A percentile compares a stretch with the other conserved stretches of the same genome.
Evolutionary conservation across 257 asterid species (phyloP).

Genomic region (Penstemon newberryi): DNA sequence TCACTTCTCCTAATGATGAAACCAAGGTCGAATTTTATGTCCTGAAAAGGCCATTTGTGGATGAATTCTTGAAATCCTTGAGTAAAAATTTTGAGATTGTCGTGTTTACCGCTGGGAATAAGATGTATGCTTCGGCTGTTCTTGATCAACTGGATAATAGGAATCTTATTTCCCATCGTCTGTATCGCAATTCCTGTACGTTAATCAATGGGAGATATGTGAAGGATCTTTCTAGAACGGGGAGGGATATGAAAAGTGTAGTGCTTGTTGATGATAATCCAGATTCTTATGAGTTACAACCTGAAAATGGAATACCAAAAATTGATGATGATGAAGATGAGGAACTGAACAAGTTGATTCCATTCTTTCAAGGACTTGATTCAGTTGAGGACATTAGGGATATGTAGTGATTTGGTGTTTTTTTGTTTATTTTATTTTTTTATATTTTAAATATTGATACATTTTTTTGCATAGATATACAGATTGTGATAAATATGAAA

Average conservation of each 20-base stretch:
- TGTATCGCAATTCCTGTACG: conserved; percentile 74
- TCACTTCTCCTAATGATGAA: conserved; percentile 70
- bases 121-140: conserved; percentile 79
- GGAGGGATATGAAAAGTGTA: conserved; percentile 62
- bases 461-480: too few relatives aligned
- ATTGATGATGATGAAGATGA: conserved; percentile 60
- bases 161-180: conserved; percentile 53
- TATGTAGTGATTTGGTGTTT: too few relatives aligned
- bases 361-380: conserved; percentile 48
- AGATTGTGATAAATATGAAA: too few relatives aligned
- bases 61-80: conserved; percentile 55
- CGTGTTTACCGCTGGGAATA: conserved; percentile 78
- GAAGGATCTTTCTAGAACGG: conserved; percentile 62
- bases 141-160: conserved; percentile 62
- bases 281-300: conserved; percentile 64
- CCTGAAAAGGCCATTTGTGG: conserved; percentile 74
- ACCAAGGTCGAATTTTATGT: conserved; percentile 61
- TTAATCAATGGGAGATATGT: conserved; percentile 69
- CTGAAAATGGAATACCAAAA: conserved; percentile 70
- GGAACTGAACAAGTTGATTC: conserved; percentile 61
- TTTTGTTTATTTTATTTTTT: too few relatives aligned
- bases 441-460: too few relatives aligned
- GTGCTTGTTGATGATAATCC: conserved; percentile 86
- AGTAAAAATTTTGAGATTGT: conserved; percentile 65
- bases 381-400: conserved; percentile 60